Evolutionary conservation across 2,329 filamentous ascomycete genomes (phyloP).

Genomic region (Cytospora piceae): DNA sequence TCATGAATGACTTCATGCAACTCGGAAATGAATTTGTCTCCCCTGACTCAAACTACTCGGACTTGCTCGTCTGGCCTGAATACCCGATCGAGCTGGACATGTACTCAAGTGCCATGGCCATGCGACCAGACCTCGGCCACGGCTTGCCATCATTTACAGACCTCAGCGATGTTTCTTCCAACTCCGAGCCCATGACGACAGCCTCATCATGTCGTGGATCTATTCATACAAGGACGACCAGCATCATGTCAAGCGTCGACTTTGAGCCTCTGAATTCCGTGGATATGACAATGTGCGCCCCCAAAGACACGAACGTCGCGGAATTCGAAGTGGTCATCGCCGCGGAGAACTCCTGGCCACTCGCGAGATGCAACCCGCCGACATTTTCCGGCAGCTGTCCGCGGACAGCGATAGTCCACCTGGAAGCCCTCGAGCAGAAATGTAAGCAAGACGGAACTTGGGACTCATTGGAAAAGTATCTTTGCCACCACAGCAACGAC

Average conservation of each 20-base stretch:
- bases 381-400: conserved; percentile 50
- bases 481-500: conserved; percentile 44
- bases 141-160: conserved; percentile 44
- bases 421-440: conserved; percentile 55
- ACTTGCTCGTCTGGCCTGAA: conserved; percentile 49
- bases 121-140: conserved; percentile 40
- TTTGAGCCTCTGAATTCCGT: conserved; percentile 42
- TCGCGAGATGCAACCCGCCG: conserved; percentile 54
- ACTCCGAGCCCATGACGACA: conserved; percentile 46
- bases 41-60: conserved; percentile 46
- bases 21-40: conserved; percentile 42
- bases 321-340: conserved; percentile 53
- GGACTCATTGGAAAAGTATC: conserved; percentile 48
- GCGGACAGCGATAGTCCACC: conserved; percentile 54
- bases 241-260: conserved; percentile 49
- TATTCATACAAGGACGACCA: conserved; percentile 51
- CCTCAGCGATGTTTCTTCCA: conserved; percentile 46
- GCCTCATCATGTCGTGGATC: conserved; percentile 48
- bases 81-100: conserved; percentile 50
- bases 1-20: conserved; percentile 49
- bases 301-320: conserved; percentile 41
- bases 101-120: conserved; percentile 41
- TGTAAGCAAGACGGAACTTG: conserved; percentile 53
- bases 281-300: conserved; percentile 37
- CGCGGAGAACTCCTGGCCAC: conserved; percentile 54